Conservation (phyloP, 2,329 filamentous ascomycete genomes). For the Laburnicola sp. region DNA sequence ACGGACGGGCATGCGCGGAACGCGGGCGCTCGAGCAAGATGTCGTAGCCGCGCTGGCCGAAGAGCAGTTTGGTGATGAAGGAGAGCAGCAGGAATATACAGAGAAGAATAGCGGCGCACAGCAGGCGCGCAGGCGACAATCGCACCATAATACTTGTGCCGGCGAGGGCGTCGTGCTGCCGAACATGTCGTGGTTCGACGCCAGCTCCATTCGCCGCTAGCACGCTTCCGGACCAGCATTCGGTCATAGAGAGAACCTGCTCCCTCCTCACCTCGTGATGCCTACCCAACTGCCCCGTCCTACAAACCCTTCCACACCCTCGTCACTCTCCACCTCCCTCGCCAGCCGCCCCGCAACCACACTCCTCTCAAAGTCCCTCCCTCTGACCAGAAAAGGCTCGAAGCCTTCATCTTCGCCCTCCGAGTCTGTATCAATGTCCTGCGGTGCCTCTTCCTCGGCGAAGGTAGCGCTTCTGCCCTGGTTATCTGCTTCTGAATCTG, state of each 20-base stretch:
- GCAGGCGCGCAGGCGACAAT: slow-evolving; percentile 40
- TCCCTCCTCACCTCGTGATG: slow-evolving; percentile 45
- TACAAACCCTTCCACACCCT: slow-evolving; percentile 61
- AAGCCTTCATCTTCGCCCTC: slow-evolving; percentile 48
- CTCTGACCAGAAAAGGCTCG: slow-evolving; percentile 63
- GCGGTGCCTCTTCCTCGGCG: slow-evolving; percentile 20
- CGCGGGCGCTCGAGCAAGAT: slow-evolving; percentile 32
- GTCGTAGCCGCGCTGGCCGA: slow-evolving; percentile 37
- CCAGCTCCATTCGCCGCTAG: background rate
- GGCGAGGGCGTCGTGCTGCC: slow-evolving; percentile 2
- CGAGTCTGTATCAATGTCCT: slow-evolving; percentile 50
- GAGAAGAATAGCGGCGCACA: slow-evolving; percentile 33
- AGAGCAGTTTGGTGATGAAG: slow-evolving; percentile 28
- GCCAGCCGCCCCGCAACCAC: slow-evolving; percentile 66
- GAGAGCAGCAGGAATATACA: slow-evolving; percentile 27
- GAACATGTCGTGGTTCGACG: no score
- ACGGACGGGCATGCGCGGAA: slow-evolving; percentile 21
- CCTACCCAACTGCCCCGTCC: slow-evolving; percentile 65
- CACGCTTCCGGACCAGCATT: background rate
- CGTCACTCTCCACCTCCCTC: slow-evolving; percentile 63
- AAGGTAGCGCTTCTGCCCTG: background rate
- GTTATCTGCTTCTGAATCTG: slow-evolving; percentile 15
- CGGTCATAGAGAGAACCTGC: background rate
- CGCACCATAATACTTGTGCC: slow-evolving; percentile 36
- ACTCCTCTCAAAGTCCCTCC: slow-evolving; percentile 65